Evolutionary conservation across 805 yeast species (phyloP).

Genomic region (Lipomyces orientalis): DNA sequence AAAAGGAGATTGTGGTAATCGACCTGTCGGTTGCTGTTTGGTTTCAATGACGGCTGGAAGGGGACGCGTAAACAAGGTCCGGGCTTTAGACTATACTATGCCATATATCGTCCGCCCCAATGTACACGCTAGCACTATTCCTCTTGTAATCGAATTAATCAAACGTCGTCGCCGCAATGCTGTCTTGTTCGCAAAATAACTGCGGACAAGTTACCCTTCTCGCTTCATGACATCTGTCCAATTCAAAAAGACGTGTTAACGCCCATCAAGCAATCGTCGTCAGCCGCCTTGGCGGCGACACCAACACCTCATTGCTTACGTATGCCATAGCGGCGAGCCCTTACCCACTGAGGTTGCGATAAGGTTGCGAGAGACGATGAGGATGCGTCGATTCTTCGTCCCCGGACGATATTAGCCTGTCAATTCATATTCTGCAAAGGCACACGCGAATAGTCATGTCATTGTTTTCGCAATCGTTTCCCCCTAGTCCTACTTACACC

Average conservation of each 20-base stretch:
- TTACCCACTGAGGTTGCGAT: background rate
- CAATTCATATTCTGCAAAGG: too few species aligned
- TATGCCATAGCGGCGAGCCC: too few species aligned
- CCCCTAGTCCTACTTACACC: slow-evolving; percentile 23
- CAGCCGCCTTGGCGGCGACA: background rate
- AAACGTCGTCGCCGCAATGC: background rate
- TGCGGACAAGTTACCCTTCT: background rate
- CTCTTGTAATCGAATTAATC: background rate
- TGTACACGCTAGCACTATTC: background rate
- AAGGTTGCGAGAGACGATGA: too few species aligned
- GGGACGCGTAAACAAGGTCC: background rate
- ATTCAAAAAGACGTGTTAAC: background rate
- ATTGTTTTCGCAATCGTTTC: slow-evolving; percentile 9
- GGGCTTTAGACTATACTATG: background rate
- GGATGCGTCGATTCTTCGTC: too few species aligned
- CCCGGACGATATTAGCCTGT: too few species aligned
- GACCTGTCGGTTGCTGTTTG: background rate
- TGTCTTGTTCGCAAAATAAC: background rate
- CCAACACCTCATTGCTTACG: background rate
- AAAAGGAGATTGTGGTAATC: too few species aligned
- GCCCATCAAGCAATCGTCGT: background rate
- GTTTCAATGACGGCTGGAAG: background rate
- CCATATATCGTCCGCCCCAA: background rate
- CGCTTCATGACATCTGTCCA: background rate
- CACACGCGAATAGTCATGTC: background rate